Evolutionary conservation across 2,329 filamentous ascomycete species (phyloP).

Genomic region (Monosporascus ibericus): DNA sequence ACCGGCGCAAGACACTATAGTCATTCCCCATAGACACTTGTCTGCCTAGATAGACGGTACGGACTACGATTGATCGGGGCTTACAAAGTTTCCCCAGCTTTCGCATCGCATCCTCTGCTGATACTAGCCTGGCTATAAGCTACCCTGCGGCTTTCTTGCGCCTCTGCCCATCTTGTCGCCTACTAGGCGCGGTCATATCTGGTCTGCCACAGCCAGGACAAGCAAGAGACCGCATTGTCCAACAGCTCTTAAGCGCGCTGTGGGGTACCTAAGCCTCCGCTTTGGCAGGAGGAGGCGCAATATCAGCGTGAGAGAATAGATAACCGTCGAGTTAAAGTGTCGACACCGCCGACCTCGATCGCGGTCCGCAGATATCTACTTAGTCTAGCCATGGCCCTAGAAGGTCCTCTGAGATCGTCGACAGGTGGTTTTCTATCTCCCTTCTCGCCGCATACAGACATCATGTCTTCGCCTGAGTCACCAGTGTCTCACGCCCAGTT

Average conservation of each 20-base stretch:
- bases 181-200: neutral
- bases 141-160: neutral
- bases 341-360: constrained; percentile 10
- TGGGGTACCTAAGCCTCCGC: constrained; percentile 4
- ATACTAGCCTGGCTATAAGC: neutral
- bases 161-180: neutral
- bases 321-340: constrained; percentile 9
- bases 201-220: neutral
- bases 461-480: constrained; percentile 48
- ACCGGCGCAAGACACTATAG: neutral
- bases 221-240: neutral
- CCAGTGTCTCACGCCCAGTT: constrained; percentile 42
- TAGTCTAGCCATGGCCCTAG: constrained; percentile 47
- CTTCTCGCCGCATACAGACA: constrained; percentile 48
- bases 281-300: constrained; percentile 14
- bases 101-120: neutral
- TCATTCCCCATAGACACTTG: neutral
- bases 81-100: neutral
- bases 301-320: constrained; percentile 10
- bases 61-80: neutral
- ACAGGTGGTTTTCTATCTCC: constrained; percentile 50
- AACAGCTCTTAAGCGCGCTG: neutral
- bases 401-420: constrained; percentile 58
- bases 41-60: neutral
- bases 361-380: constrained; percentile 9